A percentile compares a stretch with the other conserved stretches of the same genome.
Evolutionary conservation across 192 early-diverging fungal genomes (phyloP).

Genomic region (Linnemannia hyalina): DNA sequence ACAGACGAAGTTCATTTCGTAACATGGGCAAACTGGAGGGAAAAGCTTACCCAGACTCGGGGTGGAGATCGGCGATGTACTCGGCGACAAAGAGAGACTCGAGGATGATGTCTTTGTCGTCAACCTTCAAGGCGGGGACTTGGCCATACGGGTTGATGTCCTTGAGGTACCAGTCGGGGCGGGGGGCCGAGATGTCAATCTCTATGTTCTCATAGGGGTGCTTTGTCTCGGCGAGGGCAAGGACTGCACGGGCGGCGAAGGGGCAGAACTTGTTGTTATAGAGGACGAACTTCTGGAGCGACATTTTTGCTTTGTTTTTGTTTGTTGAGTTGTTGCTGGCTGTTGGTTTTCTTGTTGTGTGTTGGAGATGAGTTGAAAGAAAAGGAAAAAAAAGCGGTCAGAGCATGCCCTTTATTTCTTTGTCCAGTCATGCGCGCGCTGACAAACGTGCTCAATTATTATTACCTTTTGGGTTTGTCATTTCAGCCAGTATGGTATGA

Average conservation of each 20-base stretch:
- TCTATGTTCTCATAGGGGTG: conserved; percentile 63
- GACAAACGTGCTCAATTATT: too few relatives aligned
- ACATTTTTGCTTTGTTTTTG: not conserved
- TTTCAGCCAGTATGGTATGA: too few relatives aligned
- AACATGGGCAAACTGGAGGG: too few relatives aligned
- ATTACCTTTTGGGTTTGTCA: too few relatives aligned
- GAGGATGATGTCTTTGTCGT: conserved; percentile 65
- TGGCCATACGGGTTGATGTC: conserved; percentile 75
- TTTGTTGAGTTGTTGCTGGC: not conserved
- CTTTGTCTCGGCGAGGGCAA: conserved; percentile 70
- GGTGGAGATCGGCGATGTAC: conserved; percentile 50
- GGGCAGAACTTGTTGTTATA: conserved; percentile 69
- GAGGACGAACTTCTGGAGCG: conserved; percentile 57
- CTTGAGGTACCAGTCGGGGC: conserved; percentile 48
- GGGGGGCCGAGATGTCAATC: conserved; percentile 67
- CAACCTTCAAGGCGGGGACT: conserved; percentile 69
- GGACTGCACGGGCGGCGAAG: conserved; percentile 73
- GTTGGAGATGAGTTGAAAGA: too few relatives aligned
- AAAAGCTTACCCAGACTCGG: not conserved
- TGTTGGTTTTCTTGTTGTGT: not conserved
- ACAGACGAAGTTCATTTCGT: conserved; percentile 30
- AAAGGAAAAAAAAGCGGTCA: too few relatives aligned
- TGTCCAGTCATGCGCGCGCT: too few relatives aligned
- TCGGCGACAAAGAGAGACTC: conserved; percentile 78
- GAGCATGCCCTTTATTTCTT: too few relatives aligned